phyloP scores from a whole-genome alignment of 140 eudicot species.

The Cichorium intybus region DNA sequence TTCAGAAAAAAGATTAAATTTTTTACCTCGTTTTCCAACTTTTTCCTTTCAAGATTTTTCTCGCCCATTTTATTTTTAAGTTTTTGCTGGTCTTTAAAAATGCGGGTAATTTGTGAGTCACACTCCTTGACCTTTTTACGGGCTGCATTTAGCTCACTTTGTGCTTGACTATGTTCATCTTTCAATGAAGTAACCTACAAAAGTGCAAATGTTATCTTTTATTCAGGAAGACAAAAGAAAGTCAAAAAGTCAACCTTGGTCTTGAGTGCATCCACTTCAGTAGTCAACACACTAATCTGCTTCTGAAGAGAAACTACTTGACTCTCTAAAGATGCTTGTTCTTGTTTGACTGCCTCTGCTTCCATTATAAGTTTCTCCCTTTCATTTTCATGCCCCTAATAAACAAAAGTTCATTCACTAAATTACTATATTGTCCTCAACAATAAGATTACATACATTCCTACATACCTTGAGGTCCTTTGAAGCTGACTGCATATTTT shows the following conservation, averaged over 20 bases:
- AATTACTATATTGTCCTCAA: neutral
- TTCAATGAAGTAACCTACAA: constrained; percentile 59
- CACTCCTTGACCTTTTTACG: constrained; percentile 80
- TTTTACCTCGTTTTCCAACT: constrained; percentile 93
- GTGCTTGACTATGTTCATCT: constrained; percentile 52
- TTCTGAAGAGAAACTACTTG: constrained; percentile 59
- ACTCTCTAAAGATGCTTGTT: constrained; percentile 59
- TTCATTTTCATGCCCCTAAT: constrained; percentile 79
- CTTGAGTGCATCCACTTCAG: constrained; percentile 62
- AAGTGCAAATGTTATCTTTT: constrained; percentile 11
- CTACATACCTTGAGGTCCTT: constrained; percentile 78
- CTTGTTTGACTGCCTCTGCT: constrained; percentile 79
- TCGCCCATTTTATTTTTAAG: constrained; percentile 66
- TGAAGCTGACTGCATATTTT: constrained; percentile 78
- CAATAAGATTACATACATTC: neutral
- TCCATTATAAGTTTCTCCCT: constrained; percentile 93
- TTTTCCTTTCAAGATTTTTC: constrained; percentile 73
- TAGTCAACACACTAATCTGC: constrained; percentile 54
- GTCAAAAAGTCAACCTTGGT: constrained; percentile 44
- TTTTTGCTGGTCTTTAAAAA: constrained; percentile 76
- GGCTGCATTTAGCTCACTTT: constrained; percentile 70
- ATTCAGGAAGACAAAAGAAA: neutral
- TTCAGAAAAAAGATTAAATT: too few species aligned
- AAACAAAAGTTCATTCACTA: neutral
- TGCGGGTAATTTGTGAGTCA: constrained; percentile 69